Base-by-base conservation (phyloP, 2,329 filamentous ascomycete species). In the Acrodontium crateriforme region DNA sequence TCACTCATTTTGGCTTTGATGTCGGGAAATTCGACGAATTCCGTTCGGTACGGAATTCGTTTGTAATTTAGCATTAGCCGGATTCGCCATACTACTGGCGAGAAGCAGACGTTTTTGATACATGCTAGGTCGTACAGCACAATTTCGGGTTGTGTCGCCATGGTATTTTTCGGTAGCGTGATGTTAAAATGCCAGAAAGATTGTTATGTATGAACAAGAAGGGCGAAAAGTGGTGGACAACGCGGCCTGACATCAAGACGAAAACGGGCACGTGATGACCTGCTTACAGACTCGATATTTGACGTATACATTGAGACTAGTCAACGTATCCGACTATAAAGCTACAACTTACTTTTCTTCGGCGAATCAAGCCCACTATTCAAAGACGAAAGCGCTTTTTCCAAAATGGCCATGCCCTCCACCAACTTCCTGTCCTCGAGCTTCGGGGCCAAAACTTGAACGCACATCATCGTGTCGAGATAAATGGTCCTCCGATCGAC, bases 381-480 rank as follows among this genome's bases (percentile, higher is more conserved):
- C 30, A 38, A 24, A 16, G 35, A 29, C 15, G 18, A 9, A 18
- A 65, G 24, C 12, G 54, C 58, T n/a, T 49, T 42, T 29, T 72
- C 66, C 29, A 74, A 54, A 7, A 62, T 46, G n/a, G 48, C 48
- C 68, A 74, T 71, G 1, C 59, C 63, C 34, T 60, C 54, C 23
- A 59, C 59, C 11, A 74, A 48, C 35, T 60, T 60, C 42, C 65
- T 58, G 36, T 74, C 70, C 39, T 64, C 59, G 41, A 68, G 45
- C 29, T 56, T 67, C 6, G 67, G 67, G 5, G 63, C 64, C 0
- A 74, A 55, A 0, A 72, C 63, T 47, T 74, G 70, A 16, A 74
- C 54, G 38, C 64, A 65, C 6, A 74, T 47, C 11, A 63, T 59
- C 3, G 65, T 69, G 3, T 57, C 58, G 5, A 74, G 40, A 38